Base-by-base conservation (phyloP, 768 basidiomycete species). In the Leccinum incarnatum region DNA sequence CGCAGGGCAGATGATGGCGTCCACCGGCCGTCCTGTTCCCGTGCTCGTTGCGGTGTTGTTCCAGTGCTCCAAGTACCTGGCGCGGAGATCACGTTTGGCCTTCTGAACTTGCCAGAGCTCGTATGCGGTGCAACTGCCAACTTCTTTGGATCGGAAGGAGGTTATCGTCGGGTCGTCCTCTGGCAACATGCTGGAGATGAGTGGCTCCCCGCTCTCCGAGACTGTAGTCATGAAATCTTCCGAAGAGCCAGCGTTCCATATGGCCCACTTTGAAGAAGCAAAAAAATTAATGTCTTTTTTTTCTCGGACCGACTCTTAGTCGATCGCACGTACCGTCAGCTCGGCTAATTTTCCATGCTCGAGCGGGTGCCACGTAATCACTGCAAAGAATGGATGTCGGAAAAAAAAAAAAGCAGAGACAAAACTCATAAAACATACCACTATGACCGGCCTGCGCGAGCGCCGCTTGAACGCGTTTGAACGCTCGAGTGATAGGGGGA, bases 21-120 rank as follows among this genome's bases (percentile, higher is more conserved):
- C 91, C 6, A 92, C 80, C 5, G 89, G 86, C 2, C 91, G 74
- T 2, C 86, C 88, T 0, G 88, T 92, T 0, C 81, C 82, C 0
- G 89, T 91, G 12, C 63, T 50, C 0, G 54, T 60, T 7, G 63
- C 73, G 0, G 85, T 87, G 4, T 72, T 75, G 53, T 85, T 78
- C 89, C 89, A 91, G 51, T 82, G 72, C 51, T 84, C 79, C 49
- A 88, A 70, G 66, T 89, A 84, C 51, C 78, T 76, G 62, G 83
- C 75, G 23, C 87, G 79, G 32, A 87, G 61, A 11, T 77, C 76
- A 5, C 70, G 72, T 64, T 17, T 62, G 19, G 68, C 65, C 63
- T 80, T 83, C 25, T 89, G 87, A 7, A 83, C 42, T 64, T 88
- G 83, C 89, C 89, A 93, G 19, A 88, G 77, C 51, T 85, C 76